These are phyloP conservation scores for Talaromyces trachyspermus DNA, from an alignment of 495 filamentous ascomycete genomes.

Conservation along the genomic window DNA sequence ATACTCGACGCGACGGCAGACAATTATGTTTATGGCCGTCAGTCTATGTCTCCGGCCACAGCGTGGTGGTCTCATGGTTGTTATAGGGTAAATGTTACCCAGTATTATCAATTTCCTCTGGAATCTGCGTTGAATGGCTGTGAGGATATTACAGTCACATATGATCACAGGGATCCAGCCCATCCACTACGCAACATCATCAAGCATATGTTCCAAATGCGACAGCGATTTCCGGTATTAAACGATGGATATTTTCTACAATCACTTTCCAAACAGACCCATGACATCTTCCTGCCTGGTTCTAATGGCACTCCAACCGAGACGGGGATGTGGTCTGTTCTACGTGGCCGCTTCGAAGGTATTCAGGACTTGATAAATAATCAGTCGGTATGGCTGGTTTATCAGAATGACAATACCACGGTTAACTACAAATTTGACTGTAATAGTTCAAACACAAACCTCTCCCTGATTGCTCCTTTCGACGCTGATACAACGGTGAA, in stretches of 20 bases:
- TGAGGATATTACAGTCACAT: slow-evolving; percentile 47
- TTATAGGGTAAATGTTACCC: slow-evolving; percentile 46
- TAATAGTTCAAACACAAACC: slow-evolving; percentile 23
- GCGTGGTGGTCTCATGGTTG: slow-evolving; percentile 69
- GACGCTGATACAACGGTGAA: slow-evolving; percentile 48
- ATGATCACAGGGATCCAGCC: slow-evolving; percentile 65
- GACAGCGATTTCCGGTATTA: slow-evolving; percentile 49
- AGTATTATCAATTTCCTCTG: slow-evolving; percentile 56
- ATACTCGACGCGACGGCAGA: slow-evolving; percentile 57
- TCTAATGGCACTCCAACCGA: slow-evolving; percentile 50
- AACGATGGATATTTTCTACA: slow-evolving; percentile 60
- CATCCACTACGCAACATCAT: slow-evolving; percentile 60
- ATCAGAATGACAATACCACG: slow-evolving; percentile 52
- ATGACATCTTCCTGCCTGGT: slow-evolving; percentile 42
- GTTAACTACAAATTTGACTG: slow-evolving; percentile 59
- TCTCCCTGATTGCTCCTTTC: slow-evolving; percentile 54
- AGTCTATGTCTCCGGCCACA: slow-evolving; percentile 56
- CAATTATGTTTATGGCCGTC: slow-evolving; percentile 66
- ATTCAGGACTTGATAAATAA: slow-evolving; percentile 50
- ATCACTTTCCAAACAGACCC: slow-evolving; percentile 53
- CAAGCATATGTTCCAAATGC: slow-evolving; percentile 59
- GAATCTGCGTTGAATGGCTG: slow-evolving; percentile 50
- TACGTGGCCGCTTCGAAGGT: slow-evolving; percentile 40
- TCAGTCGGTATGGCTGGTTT: slow-evolving; percentile 58
- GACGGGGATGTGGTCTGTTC: slow-evolving; percentile 60